phyloP scores from a whole-genome alignment of 2,329 filamentous ascomycete species.

The Neodidymelliopsis sp. region DNA sequence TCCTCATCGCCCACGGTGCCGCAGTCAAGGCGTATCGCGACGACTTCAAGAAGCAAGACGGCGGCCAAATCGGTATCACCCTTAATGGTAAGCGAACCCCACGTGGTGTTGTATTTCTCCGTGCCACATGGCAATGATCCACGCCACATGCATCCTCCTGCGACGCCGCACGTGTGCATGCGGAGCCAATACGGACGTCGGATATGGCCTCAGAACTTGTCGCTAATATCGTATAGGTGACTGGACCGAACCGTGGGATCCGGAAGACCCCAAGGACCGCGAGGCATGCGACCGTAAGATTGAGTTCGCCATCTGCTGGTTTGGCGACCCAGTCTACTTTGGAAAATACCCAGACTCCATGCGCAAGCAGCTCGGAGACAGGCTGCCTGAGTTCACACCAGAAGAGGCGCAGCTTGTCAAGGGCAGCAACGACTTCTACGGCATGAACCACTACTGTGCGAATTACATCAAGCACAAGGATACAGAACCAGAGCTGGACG shows the following conservation, averaged over 20 bases:
- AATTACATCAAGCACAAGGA: conserved; percentile 82
- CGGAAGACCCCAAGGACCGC: conserved; percentile 75
- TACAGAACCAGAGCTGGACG: conserved; percentile 66
- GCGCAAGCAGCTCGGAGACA: conserved; percentile 79
- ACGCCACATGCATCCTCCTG: conserved; percentile 3
- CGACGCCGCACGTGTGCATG: conserved; percentile 3
- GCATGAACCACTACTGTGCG: conserved; percentile 93
- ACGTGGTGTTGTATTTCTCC: conserved; percentile 22
- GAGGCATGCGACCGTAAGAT: conserved; percentile 81
- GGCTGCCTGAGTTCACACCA: conserved; percentile 75
- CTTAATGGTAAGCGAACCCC: conserved; percentile 69
- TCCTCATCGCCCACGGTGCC: conserved; percentile 79
- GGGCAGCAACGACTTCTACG: conserved; percentile 92
- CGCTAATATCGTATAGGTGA: conserved; percentile 62
- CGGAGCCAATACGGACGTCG: conserved; percentile 6
- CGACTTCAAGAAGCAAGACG: conserved; percentile 76
- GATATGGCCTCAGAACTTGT: not conserved
- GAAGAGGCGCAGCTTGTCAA: conserved; percentile 78
- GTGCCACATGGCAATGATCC: conserved; percentile 4
- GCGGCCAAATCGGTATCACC: conserved; percentile 85
- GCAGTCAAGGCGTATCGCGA: conserved; percentile 84
- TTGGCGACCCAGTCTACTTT: conserved; percentile 85
- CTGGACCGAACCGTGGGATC: conserved; percentile 83
- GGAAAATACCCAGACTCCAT: conserved; percentile 86
- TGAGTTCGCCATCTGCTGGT: conserved; percentile 88